Evolutionary conservation across 441 rosid genomes (phyloP).

Genomic region (Manihot esculenta): DNA sequence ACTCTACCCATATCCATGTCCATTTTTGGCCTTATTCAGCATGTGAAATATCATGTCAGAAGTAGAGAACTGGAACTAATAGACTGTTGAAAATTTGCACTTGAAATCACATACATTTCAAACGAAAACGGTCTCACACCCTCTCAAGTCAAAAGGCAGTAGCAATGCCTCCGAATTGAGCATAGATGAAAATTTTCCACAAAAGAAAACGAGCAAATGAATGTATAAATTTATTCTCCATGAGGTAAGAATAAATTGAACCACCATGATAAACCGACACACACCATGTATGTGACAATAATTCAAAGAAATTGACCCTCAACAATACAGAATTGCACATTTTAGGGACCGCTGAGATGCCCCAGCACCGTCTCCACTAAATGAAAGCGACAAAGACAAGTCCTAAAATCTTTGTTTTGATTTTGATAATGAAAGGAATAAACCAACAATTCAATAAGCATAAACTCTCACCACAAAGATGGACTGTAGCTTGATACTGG

Average conservation of each 20-base stretch:
- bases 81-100: background rate
- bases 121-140: background rate
- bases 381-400: conserved; percentile 10
- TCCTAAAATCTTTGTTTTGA: conserved; percentile 15
- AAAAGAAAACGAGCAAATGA: background rate
- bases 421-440: conserved; percentile 8
- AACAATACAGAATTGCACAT: background rate
- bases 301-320: background rate
- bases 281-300: background rate
- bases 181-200: background rate
- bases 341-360: conserved; percentile 9
- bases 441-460: background rate
- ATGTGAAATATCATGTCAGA: background rate
- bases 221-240: background rate
- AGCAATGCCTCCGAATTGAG: background rate
- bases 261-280: background rate
- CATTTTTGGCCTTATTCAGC: background rate
- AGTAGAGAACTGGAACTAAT: no score
- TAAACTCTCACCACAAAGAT: conserved; percentile 5
- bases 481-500: conserved; percentile 9
- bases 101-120: background rate
- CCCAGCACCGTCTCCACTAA: conserved; percentile 15
- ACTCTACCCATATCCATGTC: background rate
- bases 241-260: background rate
- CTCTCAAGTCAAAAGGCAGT: background rate